Conservation (phyloP, 116 monocot species). For the Papilionanthe hybrid region DNA sequence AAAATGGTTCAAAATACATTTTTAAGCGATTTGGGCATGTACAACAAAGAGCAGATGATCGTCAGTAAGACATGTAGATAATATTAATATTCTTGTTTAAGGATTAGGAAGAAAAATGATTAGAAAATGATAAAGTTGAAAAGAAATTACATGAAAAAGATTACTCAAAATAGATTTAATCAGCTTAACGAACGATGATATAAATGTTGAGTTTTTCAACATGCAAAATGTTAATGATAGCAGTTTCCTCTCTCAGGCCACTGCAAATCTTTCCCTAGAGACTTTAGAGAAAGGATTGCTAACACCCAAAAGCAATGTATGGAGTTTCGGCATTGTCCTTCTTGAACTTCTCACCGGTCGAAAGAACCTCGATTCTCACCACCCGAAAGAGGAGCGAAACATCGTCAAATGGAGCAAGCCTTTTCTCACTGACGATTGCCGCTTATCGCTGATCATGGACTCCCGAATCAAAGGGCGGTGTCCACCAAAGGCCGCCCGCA, state of each 20-base stretch:
- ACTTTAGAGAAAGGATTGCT: conserved; percentile 78
- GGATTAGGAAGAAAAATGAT: too few relatives aligned
- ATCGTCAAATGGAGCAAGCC: conserved; percentile 84
- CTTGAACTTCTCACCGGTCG: conserved; percentile 83
- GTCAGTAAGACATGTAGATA: too few relatives aligned
- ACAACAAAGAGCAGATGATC: too few relatives aligned
- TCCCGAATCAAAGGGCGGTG: conserved; percentile 72
- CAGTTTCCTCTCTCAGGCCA: conserved; percentile 20
- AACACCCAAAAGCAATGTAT: conserved; percentile 93
- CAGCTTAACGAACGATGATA: not conserved
- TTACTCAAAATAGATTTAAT: not conserved
- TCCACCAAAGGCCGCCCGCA: conserved; percentile 67
- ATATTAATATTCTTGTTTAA: too few relatives aligned
- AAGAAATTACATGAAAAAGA: not conserved
- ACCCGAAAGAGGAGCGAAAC: conserved; percentile 83
- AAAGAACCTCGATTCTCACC: conserved; percentile 57
- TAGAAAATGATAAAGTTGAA: too few relatives aligned
- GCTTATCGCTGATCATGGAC: conserved; percentile 83
- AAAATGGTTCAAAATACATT: too few relatives aligned
- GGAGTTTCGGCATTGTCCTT: conserved; percentile 81
- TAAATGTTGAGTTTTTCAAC: not conserved
- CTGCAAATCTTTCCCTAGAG: conserved; percentile 64
- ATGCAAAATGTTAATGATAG: not conserved
- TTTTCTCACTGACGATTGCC: conserved; percentile 76
- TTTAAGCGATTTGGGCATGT: too few relatives aligned